These are phyloP conservation scores for Lecanicillium sp. DNA, from an alignment of 2,329 filamentous ascomycete species.

Conservation along the genomic window DNA sequence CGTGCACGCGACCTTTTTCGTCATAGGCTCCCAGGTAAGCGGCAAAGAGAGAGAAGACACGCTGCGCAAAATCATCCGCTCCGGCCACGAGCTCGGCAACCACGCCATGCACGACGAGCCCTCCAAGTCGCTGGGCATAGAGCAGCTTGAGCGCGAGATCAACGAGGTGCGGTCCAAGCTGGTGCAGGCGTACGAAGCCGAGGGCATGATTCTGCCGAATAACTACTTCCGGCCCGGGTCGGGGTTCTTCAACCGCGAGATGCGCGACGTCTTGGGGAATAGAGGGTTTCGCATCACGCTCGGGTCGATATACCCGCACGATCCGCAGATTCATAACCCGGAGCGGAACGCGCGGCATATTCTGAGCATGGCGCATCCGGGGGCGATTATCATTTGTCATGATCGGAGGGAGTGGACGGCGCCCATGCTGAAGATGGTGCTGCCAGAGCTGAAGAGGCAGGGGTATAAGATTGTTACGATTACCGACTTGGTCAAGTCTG, in stretches of 20 bases:
- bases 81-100: constrained; percentile 69
- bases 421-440: constrained; percentile 65
- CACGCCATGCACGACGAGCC: constrained; percentile 87
- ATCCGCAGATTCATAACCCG: constrained; percentile 70
- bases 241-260: constrained; percentile 68
- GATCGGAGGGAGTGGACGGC: constrained; percentile 76
- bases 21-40: constrained; percentile 70
- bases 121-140: constrained; percentile 50
- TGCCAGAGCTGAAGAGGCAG: constrained; percentile 60
- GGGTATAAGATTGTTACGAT: constrained; percentile 69
- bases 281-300: constrained; percentile 68
- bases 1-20: constrained; percentile 77
- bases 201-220: constrained; percentile 35
- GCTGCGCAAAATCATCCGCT: constrained; percentile 48
- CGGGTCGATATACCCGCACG: constrained; percentile 81
- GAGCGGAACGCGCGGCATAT: constrained; percentile 69
- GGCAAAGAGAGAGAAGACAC: constrained; percentile 40
- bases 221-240: constrained; percentile 78
- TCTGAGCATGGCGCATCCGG: constrained; percentile 68
- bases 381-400: constrained; percentile 78
- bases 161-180: constrained; percentile 54
- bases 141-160: constrained; percentile 56
- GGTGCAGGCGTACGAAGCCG: constrained; percentile 43
- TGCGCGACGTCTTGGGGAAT: constrained; percentile 51
- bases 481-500: constrained; percentile 50